Base-by-base conservation (phyloP, 1,284 basidiomycete genomes). In the Leccinum fuscescens region DNA sequence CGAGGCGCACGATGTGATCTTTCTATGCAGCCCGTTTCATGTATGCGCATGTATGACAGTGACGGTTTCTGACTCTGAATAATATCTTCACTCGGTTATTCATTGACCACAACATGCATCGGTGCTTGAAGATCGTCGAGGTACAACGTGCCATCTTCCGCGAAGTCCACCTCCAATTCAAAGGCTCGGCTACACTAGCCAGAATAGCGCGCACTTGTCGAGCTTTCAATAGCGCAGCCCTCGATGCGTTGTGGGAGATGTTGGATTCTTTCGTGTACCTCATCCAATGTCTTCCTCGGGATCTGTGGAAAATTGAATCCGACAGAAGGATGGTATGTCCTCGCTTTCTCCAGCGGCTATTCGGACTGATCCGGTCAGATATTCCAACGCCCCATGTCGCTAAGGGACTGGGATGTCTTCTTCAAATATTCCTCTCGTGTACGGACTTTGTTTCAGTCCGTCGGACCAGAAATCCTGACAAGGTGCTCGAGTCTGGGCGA, bases 401-500 rank as follows among this genome's bases (percentile, higher is more conserved):
- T 69, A 6, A 62, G 42, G 35, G 73, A 72, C 59, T 72, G 73
- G 73, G 60, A 62, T 20, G 58, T 67, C 27, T 72, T 74, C 51
- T 72, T 62, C 17, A 66, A 33, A 57, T 69, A 74, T 54, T 67
- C 66, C 12, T 57, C 61, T 22, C 64, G 70, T 33, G 31, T 69
- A 49, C 68, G 67, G 14, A 4, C 4, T 24, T 20, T 69, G 42
- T 42, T 8, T 17, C 37, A 55, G 9, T 56, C 49, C 2, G 8
- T 54, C 22, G 55, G 46, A 6, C 24, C 56, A 1, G 52, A 54
- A 37, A 1, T 57, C 11, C 2, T 54, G n/a, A 57, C 55, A 17
- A 24, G 49, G 8, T 64, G 54, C 58, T 53, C 54, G 11, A 48
- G 2, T 57, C 59, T 73, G 29, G 51, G 61, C 9, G 65, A 63